Evolutionary conservation across 257 asterid species (phyloP), one percentile per base, ranked within the genome.

Genomic region (Ajuga chamaepitys): DNA sequence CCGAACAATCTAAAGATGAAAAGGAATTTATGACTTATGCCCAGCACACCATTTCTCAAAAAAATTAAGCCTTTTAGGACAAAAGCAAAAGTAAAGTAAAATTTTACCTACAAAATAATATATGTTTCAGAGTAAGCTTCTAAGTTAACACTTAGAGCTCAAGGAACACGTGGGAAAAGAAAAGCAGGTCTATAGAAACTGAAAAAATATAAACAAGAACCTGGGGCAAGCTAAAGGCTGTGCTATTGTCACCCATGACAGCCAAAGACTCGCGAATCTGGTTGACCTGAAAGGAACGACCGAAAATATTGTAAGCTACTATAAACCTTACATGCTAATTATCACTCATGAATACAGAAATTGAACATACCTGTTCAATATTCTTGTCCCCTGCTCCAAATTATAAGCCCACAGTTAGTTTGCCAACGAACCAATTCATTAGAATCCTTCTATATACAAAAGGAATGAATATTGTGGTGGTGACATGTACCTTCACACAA

Each of bases 181-280:
- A 62, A 51, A 58, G 17, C 24, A 55, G 17, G 10, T 38, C 16
- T 14, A 20, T 7, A 11, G 12, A 42, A 45, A 22, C 42, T 13
- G 37, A 44, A 42, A 64, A 45, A 20, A 8, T n/a, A 64, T 30
- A 58, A 66, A 66, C 48, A 72, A 52, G 59, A 80, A 88, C 99
- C 86, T 90, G 99, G 24, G 99, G 97, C 61, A 94, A 81, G 88
- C 99, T 88, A 75, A 88, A 94, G 75, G 97, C 97, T 8, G 99
- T 94, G 80, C 95, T 94, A 47, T 88, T 90, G 50, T 83, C 91
- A 20, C 99, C 99, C 99, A 94, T 90, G 75, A 86, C 75, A 54
- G 95, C 95, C 78, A 94, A 81, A 69, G 97, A 94, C 22, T 94
- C 96, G 9, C 99, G 99, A 62, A 94, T 94, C 85, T 82, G 95